These are phyloP conservation scores for Pestalotiopsis sp. DNA, from an alignment of 2,329 filamentous ascomycete species.

Conservation along the genomic window DNA sequence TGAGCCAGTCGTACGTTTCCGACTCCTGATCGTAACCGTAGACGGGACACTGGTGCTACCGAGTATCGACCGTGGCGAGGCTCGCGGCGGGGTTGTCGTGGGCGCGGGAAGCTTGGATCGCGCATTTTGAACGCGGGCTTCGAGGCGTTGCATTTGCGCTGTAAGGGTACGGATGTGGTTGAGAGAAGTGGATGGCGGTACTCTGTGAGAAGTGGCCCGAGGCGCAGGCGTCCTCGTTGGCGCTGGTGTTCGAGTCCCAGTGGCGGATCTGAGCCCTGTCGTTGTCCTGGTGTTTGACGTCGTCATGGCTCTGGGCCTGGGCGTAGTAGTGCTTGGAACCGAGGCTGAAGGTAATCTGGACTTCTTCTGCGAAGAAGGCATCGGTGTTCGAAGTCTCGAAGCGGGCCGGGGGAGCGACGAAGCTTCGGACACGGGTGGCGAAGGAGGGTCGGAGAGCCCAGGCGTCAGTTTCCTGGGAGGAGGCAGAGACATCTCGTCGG, in stretches of 20 bases:
- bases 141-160: slow-evolving; percentile 95
- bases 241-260: slow-evolving; percentile 45
- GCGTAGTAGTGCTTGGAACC: slow-evolving; percentile 57
- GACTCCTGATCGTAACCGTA: slow-evolving; percentile 67
- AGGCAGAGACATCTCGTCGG: slow-evolving; percentile 66
- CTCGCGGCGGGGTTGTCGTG: slow-evolving; percentile 73
- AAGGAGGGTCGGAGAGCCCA: slow-evolving; percentile 81
- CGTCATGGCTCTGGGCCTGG: slow-evolving; percentile 48
- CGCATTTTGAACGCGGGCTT: slow-evolving; percentile 88
- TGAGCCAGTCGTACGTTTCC: slow-evolving; percentile 67
- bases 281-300: slow-evolving; percentile 39
- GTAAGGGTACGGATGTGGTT: slow-evolving; percentile 93
- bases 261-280: slow-evolving; percentile 47
- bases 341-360: slow-evolving; percentile 55
- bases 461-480: slow-evolving; percentile 59
- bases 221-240: slow-evolving; percentile 48
- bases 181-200: slow-evolving; percentile 70
- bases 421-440: slow-evolving; percentile 88
- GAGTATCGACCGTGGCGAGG: slow-evolving; percentile 67
- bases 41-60: slow-evolving; percentile 50
- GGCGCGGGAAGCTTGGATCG: slow-evolving; percentile 90
- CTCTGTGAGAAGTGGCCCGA: slow-evolving; percentile 49
- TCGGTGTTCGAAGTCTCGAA: slow-evolving; percentile 45
- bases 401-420: slow-evolving; percentile 56
- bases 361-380: slow-evolving; percentile 40